A percentile compares a stretch with the other conserved stretches of the same genome.
Conservation (phyloP, 176 grass and related monocot genomes). For the Carex pumila region DNA sequence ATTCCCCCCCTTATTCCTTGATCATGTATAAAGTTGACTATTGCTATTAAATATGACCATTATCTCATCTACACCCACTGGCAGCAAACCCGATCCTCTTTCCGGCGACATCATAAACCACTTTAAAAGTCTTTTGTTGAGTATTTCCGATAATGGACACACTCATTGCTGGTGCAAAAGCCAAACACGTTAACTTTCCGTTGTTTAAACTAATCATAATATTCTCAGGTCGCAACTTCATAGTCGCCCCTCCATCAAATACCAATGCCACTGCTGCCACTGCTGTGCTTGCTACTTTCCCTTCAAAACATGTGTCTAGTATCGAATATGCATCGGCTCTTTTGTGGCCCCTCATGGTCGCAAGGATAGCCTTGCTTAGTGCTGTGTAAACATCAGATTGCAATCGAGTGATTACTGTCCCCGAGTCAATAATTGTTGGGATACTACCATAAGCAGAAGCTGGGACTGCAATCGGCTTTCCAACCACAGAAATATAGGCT, state of each 20-base stretch:
- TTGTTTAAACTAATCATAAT: constrained; percentile 29
- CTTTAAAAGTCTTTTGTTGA: constrained; percentile 32
- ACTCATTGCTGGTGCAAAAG: constrained; percentile 11
- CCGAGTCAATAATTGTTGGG: constrained; percentile 32
- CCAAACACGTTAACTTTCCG: constrained; percentile 24
- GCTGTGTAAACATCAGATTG: constrained; percentile 21
- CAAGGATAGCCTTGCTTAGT: constrained; percentile 21
- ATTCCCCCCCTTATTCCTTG: not conserved
- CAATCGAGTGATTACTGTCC: constrained; percentile 36
- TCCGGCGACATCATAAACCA: constrained; percentile 25
- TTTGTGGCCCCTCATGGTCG: not conserved
- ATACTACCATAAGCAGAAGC: not conserved
- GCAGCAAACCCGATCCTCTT: constrained; percentile 31
- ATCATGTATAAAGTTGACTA: not conserved
- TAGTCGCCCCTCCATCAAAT: constrained; percentile 25
- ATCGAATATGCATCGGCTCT: constrained; percentile 25
- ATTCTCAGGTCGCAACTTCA: constrained; percentile 23
- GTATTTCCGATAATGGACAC: constrained; percentile 37
- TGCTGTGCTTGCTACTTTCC: not conserved
- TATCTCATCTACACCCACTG: constrained; percentile 15
- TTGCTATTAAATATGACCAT: not conserved
- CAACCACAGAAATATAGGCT: constrained; percentile 19
- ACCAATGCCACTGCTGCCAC: constrained; percentile 24
- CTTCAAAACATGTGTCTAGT: constrained; percentile 33
- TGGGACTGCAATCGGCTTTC: not conserved